phyloP scores from a whole-genome alignment of 1,139 yeast species.

The Petasospora fabianii region DNA sequence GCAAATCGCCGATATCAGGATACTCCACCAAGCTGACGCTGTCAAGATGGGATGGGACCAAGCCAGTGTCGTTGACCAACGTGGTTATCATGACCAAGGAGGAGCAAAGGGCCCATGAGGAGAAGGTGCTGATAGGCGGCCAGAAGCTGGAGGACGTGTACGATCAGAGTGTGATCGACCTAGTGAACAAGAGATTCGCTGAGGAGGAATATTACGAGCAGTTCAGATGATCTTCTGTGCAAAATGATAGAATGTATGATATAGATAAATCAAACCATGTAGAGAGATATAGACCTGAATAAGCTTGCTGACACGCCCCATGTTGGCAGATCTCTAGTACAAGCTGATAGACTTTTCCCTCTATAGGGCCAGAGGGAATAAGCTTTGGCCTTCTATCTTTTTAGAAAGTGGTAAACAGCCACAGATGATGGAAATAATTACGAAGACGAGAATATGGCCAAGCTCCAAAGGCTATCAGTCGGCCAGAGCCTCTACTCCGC shows the following conservation, averaged over 20 bases:
- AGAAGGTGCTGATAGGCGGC: constrained; percentile 63
- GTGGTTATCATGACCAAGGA: constrained; percentile 85
- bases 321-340: too few species aligned
- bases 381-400: too few species aligned
- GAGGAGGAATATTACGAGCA: constrained; percentile 73
- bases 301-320: too few species aligned
- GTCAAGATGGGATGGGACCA: constrained; percentile 75
- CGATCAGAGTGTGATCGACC: constrained; percentile 50
- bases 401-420: too few species aligned
- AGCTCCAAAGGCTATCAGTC: too few species aligned
- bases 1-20: constrained; percentile 87
- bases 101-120: constrained; percentile 79
- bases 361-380: too few species aligned
- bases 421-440: too few species aligned
- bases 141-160: constrained; percentile 63
- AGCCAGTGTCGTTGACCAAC: constrained; percentile 58
- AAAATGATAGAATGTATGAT: neutral
- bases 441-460: too few species aligned
- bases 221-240: constrained; percentile 35
- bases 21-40: constrained; percentile 74
- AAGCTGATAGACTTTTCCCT: too few species aligned
- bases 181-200: constrained; percentile 59
- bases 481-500: too few species aligned
- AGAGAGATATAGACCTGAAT: too few species aligned
- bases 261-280: neutral